Evolutionary conservation across 106 monocot genomes (phyloP).

Genomic region (Chionographis japonica): DNA sequence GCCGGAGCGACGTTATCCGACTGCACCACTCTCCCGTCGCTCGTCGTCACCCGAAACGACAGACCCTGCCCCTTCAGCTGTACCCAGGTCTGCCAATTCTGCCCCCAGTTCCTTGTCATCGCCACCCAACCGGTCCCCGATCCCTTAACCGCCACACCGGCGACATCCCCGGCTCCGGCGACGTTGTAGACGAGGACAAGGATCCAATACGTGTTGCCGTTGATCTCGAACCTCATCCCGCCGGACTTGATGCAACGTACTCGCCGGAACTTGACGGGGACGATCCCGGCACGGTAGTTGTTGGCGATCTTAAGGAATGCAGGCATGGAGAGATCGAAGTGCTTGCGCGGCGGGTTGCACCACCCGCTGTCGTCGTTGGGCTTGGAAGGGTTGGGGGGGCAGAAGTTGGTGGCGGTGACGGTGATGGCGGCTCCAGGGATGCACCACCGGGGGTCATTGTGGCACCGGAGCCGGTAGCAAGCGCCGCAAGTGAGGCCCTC

Average conservation of each 20-base stretch:
- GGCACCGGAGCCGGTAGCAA: conserved; percentile 43
- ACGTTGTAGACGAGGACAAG: conserved; percentile 50
- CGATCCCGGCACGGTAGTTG: conserved; percentile 35
- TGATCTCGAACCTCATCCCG: conserved; percentile 46
- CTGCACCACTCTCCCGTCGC: conserved; percentile 12
- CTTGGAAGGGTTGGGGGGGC: conserved; percentile 25
- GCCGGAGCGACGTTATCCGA: conserved; percentile 22
- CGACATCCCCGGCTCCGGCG: conserved; percentile 43
- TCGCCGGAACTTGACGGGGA: neutral
- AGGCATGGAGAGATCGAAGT: conserved; percentile 51
- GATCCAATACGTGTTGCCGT: conserved; percentile 21
- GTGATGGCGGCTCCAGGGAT: conserved; percentile 12
- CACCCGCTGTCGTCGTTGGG: conserved; percentile 36
- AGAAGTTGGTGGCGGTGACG: conserved; percentile 56
- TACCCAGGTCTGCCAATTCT: conserved; percentile 31
- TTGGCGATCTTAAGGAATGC: conserved; percentile 39
- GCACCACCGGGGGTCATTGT: conserved; percentile 26
- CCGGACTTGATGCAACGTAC: conserved; percentile 34
- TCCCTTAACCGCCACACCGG: conserved; percentile 36
- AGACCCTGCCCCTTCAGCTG: conserved; percentile 21
- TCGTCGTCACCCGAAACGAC: conserved; percentile 8
- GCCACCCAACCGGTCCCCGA: conserved; percentile 19
- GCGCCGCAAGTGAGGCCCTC: conserved; percentile 38
- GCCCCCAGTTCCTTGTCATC: conserved; percentile 41
- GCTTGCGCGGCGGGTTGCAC: conserved; percentile 11